Evolutionary conservation across 2,329 filamentous ascomycete genomes (phyloP).

Genomic region (Cryphonectria carpinicola): DNA sequence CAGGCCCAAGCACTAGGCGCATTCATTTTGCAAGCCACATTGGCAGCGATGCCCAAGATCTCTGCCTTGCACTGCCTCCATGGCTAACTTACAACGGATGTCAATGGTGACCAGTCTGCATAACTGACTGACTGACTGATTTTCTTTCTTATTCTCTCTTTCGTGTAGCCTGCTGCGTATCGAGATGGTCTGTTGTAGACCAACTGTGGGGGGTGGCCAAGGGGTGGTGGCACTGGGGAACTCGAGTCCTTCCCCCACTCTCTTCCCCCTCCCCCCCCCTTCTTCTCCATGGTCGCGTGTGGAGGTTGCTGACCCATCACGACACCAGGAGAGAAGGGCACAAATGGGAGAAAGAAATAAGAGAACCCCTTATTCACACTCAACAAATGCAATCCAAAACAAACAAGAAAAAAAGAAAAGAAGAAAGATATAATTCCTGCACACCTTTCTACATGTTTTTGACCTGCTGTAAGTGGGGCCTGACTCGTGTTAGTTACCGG

Average conservation of each 20-base stretch:
- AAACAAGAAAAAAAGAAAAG: not conserved
- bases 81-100: not conserved
- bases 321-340: too few species aligned
- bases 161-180: too few species aligned
- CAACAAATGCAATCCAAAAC: not conserved
- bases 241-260: too few species aligned
- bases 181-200: too few species aligned
- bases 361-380: not conserved
- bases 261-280: too few species aligned
- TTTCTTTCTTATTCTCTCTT: too few species aligned
- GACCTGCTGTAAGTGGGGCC: not conserved
- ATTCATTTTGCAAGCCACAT: not conserved
- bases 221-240: too few species aligned
- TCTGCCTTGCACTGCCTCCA: not conserved
- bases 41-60: not conserved
- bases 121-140: not conserved
- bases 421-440: not conserved
- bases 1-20: not conserved
- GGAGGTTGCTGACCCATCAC: too few species aligned
- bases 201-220: too few species aligned
- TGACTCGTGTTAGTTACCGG: conserved; percentile 21
- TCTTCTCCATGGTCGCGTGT: too few species aligned
- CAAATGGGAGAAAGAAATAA: too few species aligned
- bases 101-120: not conserved
- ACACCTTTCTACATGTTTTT: not conserved